Conservation (phyloP, 495 filamentous ascomycete genomes). For the Thermothielavioides terrestris region DNA sequence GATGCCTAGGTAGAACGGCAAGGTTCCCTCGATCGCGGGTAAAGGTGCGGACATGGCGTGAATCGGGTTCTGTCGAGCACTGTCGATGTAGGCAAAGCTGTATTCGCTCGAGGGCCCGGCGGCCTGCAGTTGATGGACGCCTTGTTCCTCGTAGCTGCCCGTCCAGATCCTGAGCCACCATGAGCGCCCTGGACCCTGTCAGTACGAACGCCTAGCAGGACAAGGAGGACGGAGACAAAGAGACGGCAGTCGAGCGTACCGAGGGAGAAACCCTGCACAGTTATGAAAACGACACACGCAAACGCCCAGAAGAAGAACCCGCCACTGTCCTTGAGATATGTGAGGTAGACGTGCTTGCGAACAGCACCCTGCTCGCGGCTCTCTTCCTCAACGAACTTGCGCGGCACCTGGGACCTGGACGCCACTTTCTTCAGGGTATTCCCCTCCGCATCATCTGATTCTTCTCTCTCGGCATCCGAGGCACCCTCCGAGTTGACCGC, state of each 20-base stretch:
- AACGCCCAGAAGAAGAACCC: slow-evolving; percentile 54
- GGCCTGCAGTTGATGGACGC: slow-evolving; percentile 8
- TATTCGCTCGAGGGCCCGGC: slow-evolving; percentile 18
- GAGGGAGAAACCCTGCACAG: slow-evolving; percentile 43
- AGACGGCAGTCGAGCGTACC: slow-evolving; percentile 27
- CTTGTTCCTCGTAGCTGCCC: slow-evolving; percentile 27
- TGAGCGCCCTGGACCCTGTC: slow-evolving; percentile 31
- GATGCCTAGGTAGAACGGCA: slow-evolving; percentile 57
- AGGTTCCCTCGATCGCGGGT: slow-evolving; percentile 15
- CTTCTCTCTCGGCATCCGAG: slow-evolving; percentile 17
- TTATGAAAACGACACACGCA: slow-evolving; percentile 43
- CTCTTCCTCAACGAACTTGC: slow-evolving; percentile 71
- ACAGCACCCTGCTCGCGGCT: slow-evolving; percentile 57
- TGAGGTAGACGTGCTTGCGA: slow-evolving; percentile 50
- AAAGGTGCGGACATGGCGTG: slow-evolving; percentile 20
- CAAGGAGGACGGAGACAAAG: background rate
- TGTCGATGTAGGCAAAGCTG: slow-evolving; percentile 25
- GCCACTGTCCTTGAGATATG: slow-evolving; percentile 58
- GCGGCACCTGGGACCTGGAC: slow-evolving; percentile 30
- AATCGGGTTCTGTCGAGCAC: slow-evolving; percentile 32
- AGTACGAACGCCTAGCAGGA: background rate
- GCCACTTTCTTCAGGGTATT: slow-evolving; percentile 35
- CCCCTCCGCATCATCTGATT: slow-evolving; percentile 21
- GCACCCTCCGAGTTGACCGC: slow-evolving; percentile 39
- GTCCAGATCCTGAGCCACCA: slow-evolving; percentile 73